These are phyloP conservation scores for Xylariaceae sp. DNA, from an alignment of 2,329 filamentous ascomycete genomes.

Conservation along the genomic window DNA sequence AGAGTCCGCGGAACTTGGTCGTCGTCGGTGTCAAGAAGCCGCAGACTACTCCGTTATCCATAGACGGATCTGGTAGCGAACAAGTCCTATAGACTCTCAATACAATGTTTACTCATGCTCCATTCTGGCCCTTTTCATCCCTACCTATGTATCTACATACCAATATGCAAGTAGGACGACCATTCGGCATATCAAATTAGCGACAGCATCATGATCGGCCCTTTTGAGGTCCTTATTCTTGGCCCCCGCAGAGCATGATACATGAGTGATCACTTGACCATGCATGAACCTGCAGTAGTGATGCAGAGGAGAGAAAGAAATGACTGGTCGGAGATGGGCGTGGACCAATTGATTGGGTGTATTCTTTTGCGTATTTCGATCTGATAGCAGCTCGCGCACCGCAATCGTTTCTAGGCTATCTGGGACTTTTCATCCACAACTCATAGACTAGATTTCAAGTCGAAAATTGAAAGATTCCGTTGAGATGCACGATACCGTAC, in stretches of 20 bases:
- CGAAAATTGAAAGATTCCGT: too few species aligned
- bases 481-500: too few species aligned
- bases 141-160: too few species aligned
- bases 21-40: slow-evolving; percentile 80
- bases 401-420: too few species aligned
- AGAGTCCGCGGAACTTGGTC: slow-evolving; percentile 86
- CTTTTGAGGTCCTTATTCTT: slow-evolving; percentile 8
- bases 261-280: slow-evolving; percentile 18
- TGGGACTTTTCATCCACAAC: too few species aligned
- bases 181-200: not conserved
- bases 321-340: slow-evolving; percentile 11
- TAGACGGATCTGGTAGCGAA: not conserved
- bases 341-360: slow-evolving; percentile 17
- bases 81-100: slow-evolving; percentile 1
- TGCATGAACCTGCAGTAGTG: slow-evolving; percentile 22
- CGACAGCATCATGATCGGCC: not conserved
- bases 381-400: too few species aligned
- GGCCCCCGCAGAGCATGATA: slow-evolving; percentile 15
- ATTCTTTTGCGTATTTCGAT: not conserved
- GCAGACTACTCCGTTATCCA: not conserved
- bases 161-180: not conserved
- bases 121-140: not conserved
- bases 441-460: too few species aligned
- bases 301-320: slow-evolving; percentile 5
- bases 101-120: not conserved